Base-by-base conservation (phyloP, 2,329 filamentous ascomycete species). In the Domatiomyces catenatus region DNA sequence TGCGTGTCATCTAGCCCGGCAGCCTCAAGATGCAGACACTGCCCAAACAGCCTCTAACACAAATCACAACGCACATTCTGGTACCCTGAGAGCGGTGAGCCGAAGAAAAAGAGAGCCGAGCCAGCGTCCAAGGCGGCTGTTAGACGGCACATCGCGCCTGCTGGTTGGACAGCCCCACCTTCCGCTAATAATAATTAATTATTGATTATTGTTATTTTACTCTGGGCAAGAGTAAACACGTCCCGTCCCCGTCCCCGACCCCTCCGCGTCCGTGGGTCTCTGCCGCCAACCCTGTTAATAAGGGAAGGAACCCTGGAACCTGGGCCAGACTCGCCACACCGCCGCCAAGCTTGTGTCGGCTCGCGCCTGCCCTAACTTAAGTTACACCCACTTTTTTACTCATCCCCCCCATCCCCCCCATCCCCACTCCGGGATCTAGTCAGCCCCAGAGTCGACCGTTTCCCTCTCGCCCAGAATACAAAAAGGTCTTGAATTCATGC, bases 401-500 rank as follows among this genome's bases (percentile, higher is more conserved):
- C 32, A 39, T 39, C 44, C 36, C 3, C 24, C 49, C 36, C 49
- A 44, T 47, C 49, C 36, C 44, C 49, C 36, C 44, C 17, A 17
- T 39, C 24, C 19, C 26, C 19, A 20, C 46, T 17, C 39, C 24
- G 17, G n/a, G 8, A 28, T 24, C 49, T 42, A 47, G 32, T 45
- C 49, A 43, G 44, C 45, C 43, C 45, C 42, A 51, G 49, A 10
- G 50, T 48, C 44, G 46, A 46, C 47, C 46, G 20, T 39, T 39
- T 46, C 24, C 47, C 28, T 49, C 39, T 19, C 17, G 28, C 28
- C 28, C 50, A 20, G 19, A 49, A 43, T 24, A 51, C 45, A 24
- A 44, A 18, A 24, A 44, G 10, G 19, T 24, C 36, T 18, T 47
- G n/a, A 47, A 47, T 51, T 52, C 53, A 60, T 60, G 58, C 54